Percentiles rank a stretch among this genome's conserved stretches.
Evolutionary conservation across 257 asterid genomes (phyloP).

Genomic region (Lycium ferocissimum): DNA sequence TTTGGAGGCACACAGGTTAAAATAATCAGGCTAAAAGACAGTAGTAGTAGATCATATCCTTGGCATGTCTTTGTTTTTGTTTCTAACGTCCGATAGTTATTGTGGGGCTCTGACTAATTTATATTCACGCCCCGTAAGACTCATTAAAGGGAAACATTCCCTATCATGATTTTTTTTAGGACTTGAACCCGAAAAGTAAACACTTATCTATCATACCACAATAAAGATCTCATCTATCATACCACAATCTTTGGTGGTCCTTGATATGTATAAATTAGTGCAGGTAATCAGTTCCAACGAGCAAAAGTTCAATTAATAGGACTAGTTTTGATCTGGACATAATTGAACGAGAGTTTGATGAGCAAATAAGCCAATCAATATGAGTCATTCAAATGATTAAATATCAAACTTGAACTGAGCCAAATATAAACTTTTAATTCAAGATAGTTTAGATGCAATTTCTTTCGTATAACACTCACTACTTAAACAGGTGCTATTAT

Average conservation of each 20-base stretch:
- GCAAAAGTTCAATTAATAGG: too few relatives aligned
- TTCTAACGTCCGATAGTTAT: neutral
- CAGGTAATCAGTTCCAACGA: too few relatives aligned
- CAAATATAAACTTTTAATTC: too few relatives aligned
- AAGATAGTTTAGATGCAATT: too few relatives aligned
- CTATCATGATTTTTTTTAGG: too few relatives aligned
- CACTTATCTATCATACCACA: too few relatives aligned
- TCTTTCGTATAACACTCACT: too few relatives aligned
- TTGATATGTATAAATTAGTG: neutral
- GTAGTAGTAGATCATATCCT: slow-evolving; percentile 2
- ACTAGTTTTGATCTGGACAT: neutral
- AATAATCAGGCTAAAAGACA: slow-evolving; percentile 5
- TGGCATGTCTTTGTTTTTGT: neutral
- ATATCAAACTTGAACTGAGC: neutral
- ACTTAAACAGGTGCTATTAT: too few relatives aligned
- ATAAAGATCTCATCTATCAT: too few relatives aligned
- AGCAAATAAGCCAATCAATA: neutral
- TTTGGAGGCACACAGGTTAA: neutral
- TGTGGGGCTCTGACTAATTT: neutral
- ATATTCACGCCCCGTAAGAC: neutral
- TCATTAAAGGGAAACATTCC: neutral
- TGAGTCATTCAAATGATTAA: neutral
- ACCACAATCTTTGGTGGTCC: neutral
- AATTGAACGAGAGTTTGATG: neutral
- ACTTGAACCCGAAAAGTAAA: too few relatives aligned